These are phyloP conservation scores for Aspergillus floridensis DNA, from an alignment of 2,329 filamentous ascomycete genomes.

Conservation along the genomic window DNA sequence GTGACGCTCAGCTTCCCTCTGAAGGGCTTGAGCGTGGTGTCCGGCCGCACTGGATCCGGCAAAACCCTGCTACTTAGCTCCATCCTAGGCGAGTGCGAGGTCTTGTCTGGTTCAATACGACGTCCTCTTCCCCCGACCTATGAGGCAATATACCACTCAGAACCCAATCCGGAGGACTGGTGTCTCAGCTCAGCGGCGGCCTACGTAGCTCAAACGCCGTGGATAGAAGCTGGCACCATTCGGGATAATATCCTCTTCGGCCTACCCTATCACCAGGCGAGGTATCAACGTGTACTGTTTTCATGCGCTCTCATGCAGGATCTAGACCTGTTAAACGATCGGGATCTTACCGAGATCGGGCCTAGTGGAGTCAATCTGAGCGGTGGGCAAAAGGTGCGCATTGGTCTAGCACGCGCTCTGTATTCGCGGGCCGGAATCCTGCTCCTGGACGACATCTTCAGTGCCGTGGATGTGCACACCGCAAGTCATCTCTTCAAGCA, in stretches of 20 bases:
- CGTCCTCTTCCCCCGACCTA: background rate
- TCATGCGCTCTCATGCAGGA: background rate
- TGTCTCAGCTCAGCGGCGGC: background rate
- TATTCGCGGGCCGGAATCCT: background rate
- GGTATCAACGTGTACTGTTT: background rate
- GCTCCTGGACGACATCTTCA: background rate
- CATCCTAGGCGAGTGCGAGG: conserved; percentile 71
- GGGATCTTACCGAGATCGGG: background rate
- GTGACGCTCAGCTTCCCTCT: conserved; percentile 61
- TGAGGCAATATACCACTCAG: background rate
- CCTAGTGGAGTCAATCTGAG: background rate
- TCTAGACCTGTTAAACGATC: background rate
- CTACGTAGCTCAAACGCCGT: conserved; percentile 1
- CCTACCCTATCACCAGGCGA: background rate
- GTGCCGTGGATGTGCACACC: background rate
- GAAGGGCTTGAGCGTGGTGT: conserved; percentile 69
- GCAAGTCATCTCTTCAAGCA: background rate
- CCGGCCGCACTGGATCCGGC: conserved; percentile 73
- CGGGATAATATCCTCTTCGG: conserved; percentile 1
- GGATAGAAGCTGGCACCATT: background rate
- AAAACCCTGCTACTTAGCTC: conserved; percentile 73
- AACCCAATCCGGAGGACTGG: background rate
- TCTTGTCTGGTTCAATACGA: conserved; percentile 62
- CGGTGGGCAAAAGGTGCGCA: background rate
- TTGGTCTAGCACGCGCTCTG: background rate